Evolutionary conservation across 306 rosid genomes (phyloP).

Genomic region (Alnus glutinosa): DNA sequence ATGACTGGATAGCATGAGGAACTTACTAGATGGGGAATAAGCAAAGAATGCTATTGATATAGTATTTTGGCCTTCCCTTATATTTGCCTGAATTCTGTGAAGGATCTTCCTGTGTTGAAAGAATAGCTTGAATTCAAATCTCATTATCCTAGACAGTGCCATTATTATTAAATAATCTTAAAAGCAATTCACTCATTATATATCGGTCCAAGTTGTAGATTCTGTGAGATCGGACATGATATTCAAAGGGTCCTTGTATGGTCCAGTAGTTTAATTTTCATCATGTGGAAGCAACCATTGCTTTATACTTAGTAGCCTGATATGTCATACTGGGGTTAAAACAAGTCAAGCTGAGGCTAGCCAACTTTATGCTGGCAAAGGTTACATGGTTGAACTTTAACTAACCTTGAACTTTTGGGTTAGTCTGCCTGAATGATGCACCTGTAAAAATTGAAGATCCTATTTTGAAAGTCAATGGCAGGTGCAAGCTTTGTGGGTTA

Average conservation of each 20-base stretch:
- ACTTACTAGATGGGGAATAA: background rate
- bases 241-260: background rate
- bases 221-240: background rate
- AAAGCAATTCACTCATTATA: background rate
- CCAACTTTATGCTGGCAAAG: background rate
- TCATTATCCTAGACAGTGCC: background rate
- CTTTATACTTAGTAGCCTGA: background rate
- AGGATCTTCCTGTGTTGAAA: background rate
- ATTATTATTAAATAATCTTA: background rate
- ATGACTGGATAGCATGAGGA: background rate
- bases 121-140: background rate
- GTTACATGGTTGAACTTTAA: background rate
- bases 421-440: background rate
- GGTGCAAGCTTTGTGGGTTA: too few relatives aligned
- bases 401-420: background rate
- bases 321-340: background rate
- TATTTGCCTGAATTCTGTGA: background rate
- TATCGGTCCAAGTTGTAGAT: background rate
- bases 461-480: background rate
- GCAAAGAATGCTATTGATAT: background rate
- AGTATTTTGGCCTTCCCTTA: background rate
- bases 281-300: background rate
- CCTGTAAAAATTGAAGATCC: background rate
- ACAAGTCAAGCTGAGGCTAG: background rate
- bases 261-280: background rate